Conservation (phyloP, 805 yeast species). For the Suhomyces prunicola region DNA sequence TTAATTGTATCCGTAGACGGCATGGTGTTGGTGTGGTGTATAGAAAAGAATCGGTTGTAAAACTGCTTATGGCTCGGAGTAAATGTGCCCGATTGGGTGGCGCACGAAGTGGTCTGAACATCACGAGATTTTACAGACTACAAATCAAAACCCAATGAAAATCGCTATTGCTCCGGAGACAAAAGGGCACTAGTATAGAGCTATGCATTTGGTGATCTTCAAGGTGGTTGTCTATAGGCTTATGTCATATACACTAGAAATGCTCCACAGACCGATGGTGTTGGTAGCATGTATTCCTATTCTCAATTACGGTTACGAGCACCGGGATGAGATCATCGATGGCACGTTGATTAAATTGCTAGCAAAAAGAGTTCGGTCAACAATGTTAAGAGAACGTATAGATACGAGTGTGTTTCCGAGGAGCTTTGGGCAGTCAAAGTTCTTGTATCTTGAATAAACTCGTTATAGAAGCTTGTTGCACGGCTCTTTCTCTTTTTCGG, state of each 20-base stretch:
- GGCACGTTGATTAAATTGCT: neutral
- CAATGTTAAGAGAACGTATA: neutral
- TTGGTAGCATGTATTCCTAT: neutral
- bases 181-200: no score
- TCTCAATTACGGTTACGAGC: neutral
- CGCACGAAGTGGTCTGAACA: conserved; percentile 1
- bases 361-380: neutral
- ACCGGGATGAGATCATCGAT: neutral
- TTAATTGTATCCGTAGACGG: conserved; percentile 4
- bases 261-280: no score
- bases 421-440: neutral
- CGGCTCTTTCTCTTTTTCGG: neutral
- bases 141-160: no score
- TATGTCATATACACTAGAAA: no score
- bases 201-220: no score
- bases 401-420: neutral
- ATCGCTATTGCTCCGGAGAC: no score
- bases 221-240: no score
- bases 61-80: conserved; percentile 4
- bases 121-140: neutral
- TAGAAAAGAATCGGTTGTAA: neutral
- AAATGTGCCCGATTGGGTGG: conserved; percentile 4
- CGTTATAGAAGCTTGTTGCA: neutral
- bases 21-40: conserved; percentile 1
- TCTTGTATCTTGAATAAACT: neutral